These are phyloP conservation scores for Fragilariopsis cylindrus DNA, from an alignment of 108 stramenopile genomes.

Conservation along the genomic window DNA sequence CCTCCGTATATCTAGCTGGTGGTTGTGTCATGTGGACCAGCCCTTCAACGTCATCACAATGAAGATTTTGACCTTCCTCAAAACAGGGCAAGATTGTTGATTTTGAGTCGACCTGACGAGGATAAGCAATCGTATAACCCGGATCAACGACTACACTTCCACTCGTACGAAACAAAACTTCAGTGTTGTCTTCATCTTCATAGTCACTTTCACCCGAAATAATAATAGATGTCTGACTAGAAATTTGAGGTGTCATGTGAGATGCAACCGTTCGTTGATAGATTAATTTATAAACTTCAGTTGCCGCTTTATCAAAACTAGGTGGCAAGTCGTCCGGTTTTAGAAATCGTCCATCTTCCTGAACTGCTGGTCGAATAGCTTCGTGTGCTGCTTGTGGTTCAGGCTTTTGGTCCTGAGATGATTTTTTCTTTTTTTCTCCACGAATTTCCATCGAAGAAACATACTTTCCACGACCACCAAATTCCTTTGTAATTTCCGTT, in stretches of 20 bases:
- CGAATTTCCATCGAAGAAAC: conserved; percentile 2
- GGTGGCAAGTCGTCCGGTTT: conserved; percentile 26
- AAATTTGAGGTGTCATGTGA: conserved; percentile 57
- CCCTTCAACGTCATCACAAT: conserved; percentile 23
- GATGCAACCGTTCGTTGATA: conserved; percentile 67
- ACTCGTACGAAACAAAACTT: conserved; percentile 41
- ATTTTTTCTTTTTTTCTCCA: conserved; percentile 10
- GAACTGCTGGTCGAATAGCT: conserved; percentile 77
- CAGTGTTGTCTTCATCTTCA: conserved; percentile 15
- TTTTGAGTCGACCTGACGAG: conserved; percentile 14
- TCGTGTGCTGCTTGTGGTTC: conserved; percentile 87
- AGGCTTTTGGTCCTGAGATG: conserved; percentile 28
- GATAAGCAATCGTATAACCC: conserved; percentile 46
- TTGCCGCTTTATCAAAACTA: conserved; percentile 27
- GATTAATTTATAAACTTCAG: conserved; percentile 59
- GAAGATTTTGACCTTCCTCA: conserved; percentile 41
- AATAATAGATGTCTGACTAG: conserved; percentile 49
- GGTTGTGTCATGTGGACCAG: conserved; percentile 51
- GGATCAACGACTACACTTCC: conserved; percentile 55
- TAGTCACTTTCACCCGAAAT: conserved; percentile 32
- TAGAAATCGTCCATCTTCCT: conserved; percentile 38
- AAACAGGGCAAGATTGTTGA: conserved; percentile 35
- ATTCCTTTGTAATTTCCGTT: conserved; percentile 31
- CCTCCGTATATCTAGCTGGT: conserved; percentile 70
- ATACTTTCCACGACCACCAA: conserved; percentile 39